phyloP scores from a whole-genome alignment of 495 filamentous ascomycete genomes.

The Talaromyces proteolyticus region DNA sequence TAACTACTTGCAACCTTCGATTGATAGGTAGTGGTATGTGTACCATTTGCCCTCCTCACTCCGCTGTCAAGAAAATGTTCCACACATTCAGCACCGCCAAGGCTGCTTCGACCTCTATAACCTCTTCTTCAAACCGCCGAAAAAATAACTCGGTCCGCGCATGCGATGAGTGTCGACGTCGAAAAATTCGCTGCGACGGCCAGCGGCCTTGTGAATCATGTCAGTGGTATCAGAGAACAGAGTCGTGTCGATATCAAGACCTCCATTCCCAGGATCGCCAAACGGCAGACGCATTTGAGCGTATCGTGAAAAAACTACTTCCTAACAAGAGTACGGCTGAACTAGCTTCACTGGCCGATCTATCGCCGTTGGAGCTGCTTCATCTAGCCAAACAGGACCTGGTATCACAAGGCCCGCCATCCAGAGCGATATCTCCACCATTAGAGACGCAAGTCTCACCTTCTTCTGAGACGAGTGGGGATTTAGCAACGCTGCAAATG shows the following conservation, averaged over 20 bases:
- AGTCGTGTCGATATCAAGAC: conserved; percentile 37
- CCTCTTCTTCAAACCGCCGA: background rate
- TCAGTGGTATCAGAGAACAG: conserved; percentile 40
- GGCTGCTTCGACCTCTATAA: background rate
- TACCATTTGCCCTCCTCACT: too few relatives aligned
- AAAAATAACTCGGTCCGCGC: conserved; percentile 15
- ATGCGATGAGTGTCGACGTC: conserved; percentile 40
- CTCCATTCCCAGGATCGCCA: conserved; percentile 15
- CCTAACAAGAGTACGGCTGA: conserved; percentile 20
- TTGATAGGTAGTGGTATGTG: too few relatives aligned
- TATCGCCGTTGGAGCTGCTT: conserved; percentile 45
- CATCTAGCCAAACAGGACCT: conserved; percentile 23
- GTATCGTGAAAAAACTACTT: conserved; percentile 31
- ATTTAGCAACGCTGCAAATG: conserved; percentile 33
- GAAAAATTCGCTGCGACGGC: conserved; percentile 44
- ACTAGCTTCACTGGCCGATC: conserved; percentile 32
- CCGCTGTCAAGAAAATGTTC: too few relatives aligned
- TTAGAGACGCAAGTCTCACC: conserved; percentile 36
- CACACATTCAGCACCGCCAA: background rate
- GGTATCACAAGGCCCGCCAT: background rate
- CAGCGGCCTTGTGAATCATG: conserved; percentile 42
- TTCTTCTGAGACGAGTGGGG: conserved; percentile 22
- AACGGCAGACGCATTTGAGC: conserved; percentile 32
- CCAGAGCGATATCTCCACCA: conserved; percentile 32
- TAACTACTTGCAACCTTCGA: too few relatives aligned